A percentile compares a stretch with the other conserved stretches of the same genome.
phyloP scores from a whole-genome alignment of 73 alveolate species.

The Paramecium biaurelia region DNA sequence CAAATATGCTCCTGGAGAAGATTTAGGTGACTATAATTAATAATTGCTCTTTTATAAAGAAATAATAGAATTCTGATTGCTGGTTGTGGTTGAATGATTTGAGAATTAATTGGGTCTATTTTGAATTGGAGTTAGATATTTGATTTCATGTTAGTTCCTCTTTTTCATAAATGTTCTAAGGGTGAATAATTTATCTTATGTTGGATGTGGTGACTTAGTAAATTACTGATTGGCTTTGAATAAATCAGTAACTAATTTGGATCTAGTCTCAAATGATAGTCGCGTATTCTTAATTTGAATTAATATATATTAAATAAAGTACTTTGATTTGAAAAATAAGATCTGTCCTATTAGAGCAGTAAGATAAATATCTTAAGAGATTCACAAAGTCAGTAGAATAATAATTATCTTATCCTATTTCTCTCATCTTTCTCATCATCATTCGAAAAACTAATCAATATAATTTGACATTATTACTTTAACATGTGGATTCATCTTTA shows the following conservation, averaged over 20 bases:
- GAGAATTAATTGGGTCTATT: background rate
- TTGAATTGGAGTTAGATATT: background rate
- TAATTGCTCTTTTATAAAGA: background rate
- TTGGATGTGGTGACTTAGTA: background rate
- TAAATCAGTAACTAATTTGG: background rate
- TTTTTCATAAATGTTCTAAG: background rate
- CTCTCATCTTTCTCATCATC: slow-evolving; percentile 42
- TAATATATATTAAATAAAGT: background rate
- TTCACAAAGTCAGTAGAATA: slow-evolving; percentile 37
- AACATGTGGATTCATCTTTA: background rate
- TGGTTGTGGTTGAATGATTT: background rate
- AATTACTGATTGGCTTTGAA: background rate
- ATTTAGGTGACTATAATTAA: no score
- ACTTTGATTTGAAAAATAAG: background rate
- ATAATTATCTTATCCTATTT: background rate
- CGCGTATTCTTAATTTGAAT: background rate
- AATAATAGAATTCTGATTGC: background rate
- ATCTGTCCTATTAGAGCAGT: slow-evolving; percentile 12
- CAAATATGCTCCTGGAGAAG: background rate
- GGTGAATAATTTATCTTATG: background rate
- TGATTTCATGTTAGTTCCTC: background rate
- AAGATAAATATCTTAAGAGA: background rate
- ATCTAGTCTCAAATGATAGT: background rate
- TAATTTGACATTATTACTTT: background rate
- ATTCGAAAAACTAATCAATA: background rate